These are phyloP conservation scores for Penicillium sp. DNA, from an alignment of 2,329 filamentous ascomycete genomes.

Conservation along the genomic window DNA sequence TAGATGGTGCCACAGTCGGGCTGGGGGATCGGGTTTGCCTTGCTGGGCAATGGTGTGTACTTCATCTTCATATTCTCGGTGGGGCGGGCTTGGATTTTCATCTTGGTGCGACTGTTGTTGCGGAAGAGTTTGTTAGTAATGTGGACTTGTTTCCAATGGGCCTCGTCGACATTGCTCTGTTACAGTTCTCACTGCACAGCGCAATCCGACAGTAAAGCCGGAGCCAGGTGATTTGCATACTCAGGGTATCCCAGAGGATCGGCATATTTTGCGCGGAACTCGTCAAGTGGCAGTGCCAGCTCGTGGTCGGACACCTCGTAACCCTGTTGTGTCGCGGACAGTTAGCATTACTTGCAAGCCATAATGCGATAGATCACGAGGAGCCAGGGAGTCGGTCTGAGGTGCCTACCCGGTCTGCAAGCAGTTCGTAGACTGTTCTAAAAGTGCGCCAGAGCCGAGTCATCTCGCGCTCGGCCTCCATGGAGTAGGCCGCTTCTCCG, in stretches of 20 bases:
- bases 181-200: conserved; percentile 10
- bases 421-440: conserved; percentile 93
- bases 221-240: conserved; percentile 52
- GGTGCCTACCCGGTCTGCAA: conserved; percentile 71
- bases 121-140: conserved; percentile 10
- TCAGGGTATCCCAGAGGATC: conserved; percentile 69
- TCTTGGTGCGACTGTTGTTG: conserved; percentile 64
- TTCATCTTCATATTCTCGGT: conserved; percentile 79
- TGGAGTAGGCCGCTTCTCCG: conserved; percentile 37
- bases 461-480: conserved; percentile 42
- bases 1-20: conserved; percentile 83
- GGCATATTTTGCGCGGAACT: conserved; percentile 70
- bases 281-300: conserved; percentile 77
- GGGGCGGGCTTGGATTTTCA: conserved; percentile 85
- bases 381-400: conserved; percentile 1
- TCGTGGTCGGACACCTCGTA: conserved; percentile 90
- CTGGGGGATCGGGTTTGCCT: conserved; percentile 65
- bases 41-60: conserved; percentile 68
- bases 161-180: neutral
- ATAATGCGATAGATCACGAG: neutral
- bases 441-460: conserved; percentile 87
- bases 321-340: conserved; percentile 56
- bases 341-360: conserved; percentile 22
- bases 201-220: neutral
- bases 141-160: neutral